Evolutionary conservation across 2,329 filamentous ascomycete genomes (phyloP), one percentile per base, ranked within the genome.

Genomic region (Aspergillus ibericus): DNA sequence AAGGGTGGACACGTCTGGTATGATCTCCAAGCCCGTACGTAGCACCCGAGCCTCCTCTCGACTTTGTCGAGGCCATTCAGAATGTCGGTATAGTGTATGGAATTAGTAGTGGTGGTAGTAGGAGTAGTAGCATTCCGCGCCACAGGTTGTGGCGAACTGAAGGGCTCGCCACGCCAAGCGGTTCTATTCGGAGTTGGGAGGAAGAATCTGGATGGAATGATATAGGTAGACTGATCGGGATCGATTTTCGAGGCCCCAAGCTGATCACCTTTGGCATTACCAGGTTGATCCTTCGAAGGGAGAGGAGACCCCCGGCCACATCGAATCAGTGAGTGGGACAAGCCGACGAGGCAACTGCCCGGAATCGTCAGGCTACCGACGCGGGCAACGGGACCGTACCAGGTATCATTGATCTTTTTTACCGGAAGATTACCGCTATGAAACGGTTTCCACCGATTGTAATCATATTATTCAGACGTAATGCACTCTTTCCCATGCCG

Each of bases 321-420:
- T 32, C 29, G 29, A 32, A 32, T 32, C 29, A 10, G 3, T 20
- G 22, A 47, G 42, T 47, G 42, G 42, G 44, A 29, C 44, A 48
- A 29, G 44, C 27, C 38, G 44, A 48, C 44, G n/a, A 48, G 44
- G 44, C 44, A 48, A 48, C 44, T 48, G 25, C 22, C n/a, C 42
- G 25, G 27, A 48, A 48, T 48, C 44, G 44, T 48, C 44, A 48
- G 44, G 44, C 44, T 48, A 48, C 44, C 44, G 25, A 29, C n/a
- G 36, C 36, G 36, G 36, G 36, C 18, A 9, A 18, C 29, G 29
- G 29, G 29, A 32, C n/a, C 15, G n/a, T 18, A 40, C 36, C n/a
- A 18, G 29, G 29, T 32, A 32, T 32, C 29, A 10, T 18, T 12
- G 10, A 42, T 13, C 38, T 20, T 22, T 20, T 12, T 22, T 42